phyloP scores from a whole-genome alignment of 176 grass and related monocot species.

The Eragrostis curvula region DNA sequence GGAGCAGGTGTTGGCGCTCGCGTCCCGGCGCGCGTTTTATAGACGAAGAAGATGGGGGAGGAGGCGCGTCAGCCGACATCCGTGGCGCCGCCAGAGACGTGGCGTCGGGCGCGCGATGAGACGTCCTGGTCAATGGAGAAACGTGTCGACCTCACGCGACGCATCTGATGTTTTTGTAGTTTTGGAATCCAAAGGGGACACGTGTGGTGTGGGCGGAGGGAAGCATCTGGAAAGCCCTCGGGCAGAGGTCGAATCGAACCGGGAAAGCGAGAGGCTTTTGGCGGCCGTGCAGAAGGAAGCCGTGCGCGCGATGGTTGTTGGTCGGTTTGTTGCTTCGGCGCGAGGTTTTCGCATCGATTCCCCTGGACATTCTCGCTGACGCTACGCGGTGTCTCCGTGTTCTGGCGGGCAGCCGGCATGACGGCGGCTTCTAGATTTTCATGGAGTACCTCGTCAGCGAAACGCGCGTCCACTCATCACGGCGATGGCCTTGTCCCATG shows the following conservation, averaged over 20 bases:
- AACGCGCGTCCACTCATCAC: background rate
- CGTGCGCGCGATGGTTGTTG: background rate
- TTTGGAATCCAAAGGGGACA: background rate
- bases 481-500: background rate
- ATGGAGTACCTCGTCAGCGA: too few relatives aligned
- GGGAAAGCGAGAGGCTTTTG: background rate
- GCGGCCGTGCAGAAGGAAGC: background rate
- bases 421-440: slow-evolving; percentile 1
- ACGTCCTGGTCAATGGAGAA: background rate
- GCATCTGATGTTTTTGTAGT: background rate
- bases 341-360: background rate
- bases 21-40: background rate
- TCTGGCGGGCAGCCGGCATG: background rate
- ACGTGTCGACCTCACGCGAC: background rate
- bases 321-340: background rate
- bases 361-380: too few relatives aligned
- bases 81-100: background rate
- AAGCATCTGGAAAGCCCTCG: slow-evolving; percentile 13
- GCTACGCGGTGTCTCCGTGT: background rate
- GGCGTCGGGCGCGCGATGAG: background rate
- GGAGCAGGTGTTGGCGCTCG: background rate
- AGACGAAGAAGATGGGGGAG: background rate
- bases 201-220: background rate
- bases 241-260: background rate
- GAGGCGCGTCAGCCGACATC: too few relatives aligned